A percentile compares a stretch with the other conserved stretches of the same genome.
Conservation (phyloP, 306 rosid species). For the Albizia julibrissin region DNA sequence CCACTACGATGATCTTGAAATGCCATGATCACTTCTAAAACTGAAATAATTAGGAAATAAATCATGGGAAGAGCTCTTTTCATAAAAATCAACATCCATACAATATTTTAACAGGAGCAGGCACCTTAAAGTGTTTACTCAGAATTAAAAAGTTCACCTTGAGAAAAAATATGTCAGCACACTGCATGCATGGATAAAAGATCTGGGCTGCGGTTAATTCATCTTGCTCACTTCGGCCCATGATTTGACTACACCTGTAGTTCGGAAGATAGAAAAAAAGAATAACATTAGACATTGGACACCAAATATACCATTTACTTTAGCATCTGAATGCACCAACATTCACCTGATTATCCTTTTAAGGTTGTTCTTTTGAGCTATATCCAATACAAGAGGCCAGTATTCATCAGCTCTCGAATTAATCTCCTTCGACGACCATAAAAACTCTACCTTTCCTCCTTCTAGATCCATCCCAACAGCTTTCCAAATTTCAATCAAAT, state of each 20-base stretch:
- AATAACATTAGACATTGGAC: not conserved
- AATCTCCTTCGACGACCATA: constrained; percentile 72
- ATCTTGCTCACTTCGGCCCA: constrained; percentile 79
- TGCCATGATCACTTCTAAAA: not conserved
- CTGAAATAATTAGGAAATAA: not conserved
- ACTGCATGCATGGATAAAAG: constrained; percentile 95
- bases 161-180: constrained; percentile 93
- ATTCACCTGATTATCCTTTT: constrained; percentile 73
- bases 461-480: constrained; percentile 86
- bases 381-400: constrained; percentile 95
- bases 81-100: constrained; percentile 1
- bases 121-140: not conserved
- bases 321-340: not conserved
- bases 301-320: not conserved
- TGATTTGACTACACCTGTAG: constrained; percentile 83
- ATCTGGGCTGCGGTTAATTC: constrained; percentile 92
- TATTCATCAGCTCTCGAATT: constrained; percentile 69
- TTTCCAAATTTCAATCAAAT: constrained; percentile 86
- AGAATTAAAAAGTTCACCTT: constrained; percentile 47
- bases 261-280: not conserved
- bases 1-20: not conserved
- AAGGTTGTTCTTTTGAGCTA: constrained; percentile 77
- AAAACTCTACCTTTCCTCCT: constrained; percentile 81
- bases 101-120: constrained; percentile 1
- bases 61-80: not conserved